These are phyloP conservation scores for Kondoa subrosea DNA, from an alignment of 768 basidiomycete species.

Conservation along the genomic window DNA sequence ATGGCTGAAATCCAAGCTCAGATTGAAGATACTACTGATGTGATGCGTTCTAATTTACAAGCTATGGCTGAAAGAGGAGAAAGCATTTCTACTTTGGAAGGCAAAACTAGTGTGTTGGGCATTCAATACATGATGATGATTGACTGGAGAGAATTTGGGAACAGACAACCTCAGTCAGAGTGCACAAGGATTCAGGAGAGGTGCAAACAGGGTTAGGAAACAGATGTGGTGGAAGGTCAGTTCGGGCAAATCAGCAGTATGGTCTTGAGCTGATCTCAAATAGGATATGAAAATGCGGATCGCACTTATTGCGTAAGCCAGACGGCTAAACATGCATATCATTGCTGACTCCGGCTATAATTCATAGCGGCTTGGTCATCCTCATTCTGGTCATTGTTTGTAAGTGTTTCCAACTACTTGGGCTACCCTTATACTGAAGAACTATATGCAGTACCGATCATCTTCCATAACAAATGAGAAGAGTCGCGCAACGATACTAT, in stretches of 20 bases:
- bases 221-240: constrained; percentile 39
- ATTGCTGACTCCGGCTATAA: neutral
- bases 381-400: constrained; percentile 87
- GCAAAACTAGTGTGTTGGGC: constrained; percentile 77
- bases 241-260: neutral
- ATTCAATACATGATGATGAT: neutral
- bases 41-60: constrained; percentile 96
- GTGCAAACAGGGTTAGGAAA: constrained; percentile 94
- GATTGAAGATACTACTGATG: constrained; percentile 68
- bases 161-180: constrained; percentile 89
- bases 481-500: constrained; percentile 14
- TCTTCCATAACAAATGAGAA: constrained; percentile 19
- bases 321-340: neutral
- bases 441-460: constrained; percentile 15
- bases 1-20: constrained; percentile 18
- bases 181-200: constrained; percentile 95
- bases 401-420: constrained; percentile 15
- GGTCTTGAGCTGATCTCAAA: neutral
- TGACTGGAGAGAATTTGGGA: neutral
- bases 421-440: too few species aligned
- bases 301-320: constrained; percentile 54
- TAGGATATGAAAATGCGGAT: constrained; percentile 66
- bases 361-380: constrained; percentile 50
- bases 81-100: constrained; percentile 78
- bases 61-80: constrained; percentile 92